phyloP scores from a whole-genome alignment of 140 eudicot species.

The Erigeron philadelphicus region DNA sequence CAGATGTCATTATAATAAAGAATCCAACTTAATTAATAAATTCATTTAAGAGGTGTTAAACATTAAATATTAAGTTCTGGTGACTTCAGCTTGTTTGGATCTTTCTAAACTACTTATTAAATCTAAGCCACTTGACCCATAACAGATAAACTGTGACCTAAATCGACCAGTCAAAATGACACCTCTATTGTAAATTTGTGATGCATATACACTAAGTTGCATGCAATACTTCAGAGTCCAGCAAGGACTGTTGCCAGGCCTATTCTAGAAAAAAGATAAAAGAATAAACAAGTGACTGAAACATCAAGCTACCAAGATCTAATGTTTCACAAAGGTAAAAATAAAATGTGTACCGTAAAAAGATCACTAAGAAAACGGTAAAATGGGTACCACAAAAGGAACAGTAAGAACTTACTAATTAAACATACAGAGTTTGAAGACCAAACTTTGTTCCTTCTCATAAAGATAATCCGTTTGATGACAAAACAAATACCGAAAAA shows the following conservation, averaged over 20 bases:
- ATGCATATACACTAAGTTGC: not conserved
- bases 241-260: not conserved
- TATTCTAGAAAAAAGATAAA: too few species aligned
- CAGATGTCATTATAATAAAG: not conserved
- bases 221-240: not conserved
- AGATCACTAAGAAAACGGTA: too few species aligned
- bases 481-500: constrained; percentile 1
- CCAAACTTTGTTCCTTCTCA: not conserved
- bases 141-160: not conserved
- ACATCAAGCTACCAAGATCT: too few species aligned
- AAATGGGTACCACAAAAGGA: too few species aligned
- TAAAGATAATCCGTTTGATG: not conserved
- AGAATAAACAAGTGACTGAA: too few species aligned
- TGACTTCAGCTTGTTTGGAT: not conserved
- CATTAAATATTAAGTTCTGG: not conserved
- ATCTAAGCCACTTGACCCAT: not conserved
- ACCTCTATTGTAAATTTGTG: not conserved
- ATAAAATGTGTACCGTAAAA: too few species aligned
- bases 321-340: too few species aligned
- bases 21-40: not conserved
- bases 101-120: not conserved
- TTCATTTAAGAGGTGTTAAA: not conserved
- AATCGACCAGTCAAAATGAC: not conserved
- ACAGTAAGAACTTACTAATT: too few species aligned
- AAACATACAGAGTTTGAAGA: not conserved